phyloP scores from a whole-genome alignment of 352 stramenopile species.

The Globisporangium sylvaticum region DNA sequence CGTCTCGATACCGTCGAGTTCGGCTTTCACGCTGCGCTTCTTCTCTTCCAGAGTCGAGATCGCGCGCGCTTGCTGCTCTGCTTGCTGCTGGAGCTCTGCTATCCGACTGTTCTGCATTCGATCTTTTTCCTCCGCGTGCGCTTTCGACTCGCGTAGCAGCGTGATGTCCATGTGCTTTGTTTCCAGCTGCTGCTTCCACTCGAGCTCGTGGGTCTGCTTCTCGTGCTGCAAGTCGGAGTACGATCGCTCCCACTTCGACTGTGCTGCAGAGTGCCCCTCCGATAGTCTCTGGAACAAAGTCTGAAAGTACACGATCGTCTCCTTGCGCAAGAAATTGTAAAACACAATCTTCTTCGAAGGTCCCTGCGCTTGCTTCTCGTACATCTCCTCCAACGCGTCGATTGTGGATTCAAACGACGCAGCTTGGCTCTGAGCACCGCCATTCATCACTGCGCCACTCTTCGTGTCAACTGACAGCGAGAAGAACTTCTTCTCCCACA shows the following conservation, averaged over 20 bases:
- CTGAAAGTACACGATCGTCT: slow-evolving; percentile 52
- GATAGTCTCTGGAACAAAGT: slow-evolving; percentile 39
- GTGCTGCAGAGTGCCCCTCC: slow-evolving; percentile 20
- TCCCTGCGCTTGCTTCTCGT: slow-evolving; percentile 54
- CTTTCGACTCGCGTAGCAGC: slow-evolving; percentile 41
- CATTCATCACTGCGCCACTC: neutral
- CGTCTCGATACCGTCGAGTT: slow-evolving; percentile 33
- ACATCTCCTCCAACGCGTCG: slow-evolving; percentile 42
- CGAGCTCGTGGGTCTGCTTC: slow-evolving; percentile 31
- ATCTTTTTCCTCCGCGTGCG: slow-evolving; percentile 54
- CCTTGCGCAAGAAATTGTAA: slow-evolving; percentile 59
- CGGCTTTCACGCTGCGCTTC: slow-evolving; percentile 15
- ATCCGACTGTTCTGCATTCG: slow-evolving; percentile 32
- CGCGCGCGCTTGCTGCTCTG: slow-evolving; percentile 31
- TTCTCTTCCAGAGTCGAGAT: slow-evolving; percentile 37
- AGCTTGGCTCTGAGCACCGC: neutral
- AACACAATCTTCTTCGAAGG: slow-evolving; percentile 67
- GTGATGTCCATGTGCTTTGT: slow-evolving; percentile 41
- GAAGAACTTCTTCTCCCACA: slow-evolving; percentile 32
- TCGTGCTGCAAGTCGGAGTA: slow-evolving; percentile 33
- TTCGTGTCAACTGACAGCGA: neutral
- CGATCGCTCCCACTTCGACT: slow-evolving; percentile 25
- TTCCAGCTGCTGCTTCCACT: slow-evolving; percentile 46
- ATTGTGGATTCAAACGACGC: slow-evolving; percentile 34
- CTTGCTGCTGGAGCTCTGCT: slow-evolving; percentile 32